A percentile compares a stretch with the other conserved stretches of the same genome.
These are phyloP conservation scores for Quercus parvula DNA, from an alignment of 306 rosid species.

Conservation along the genomic window DNA sequence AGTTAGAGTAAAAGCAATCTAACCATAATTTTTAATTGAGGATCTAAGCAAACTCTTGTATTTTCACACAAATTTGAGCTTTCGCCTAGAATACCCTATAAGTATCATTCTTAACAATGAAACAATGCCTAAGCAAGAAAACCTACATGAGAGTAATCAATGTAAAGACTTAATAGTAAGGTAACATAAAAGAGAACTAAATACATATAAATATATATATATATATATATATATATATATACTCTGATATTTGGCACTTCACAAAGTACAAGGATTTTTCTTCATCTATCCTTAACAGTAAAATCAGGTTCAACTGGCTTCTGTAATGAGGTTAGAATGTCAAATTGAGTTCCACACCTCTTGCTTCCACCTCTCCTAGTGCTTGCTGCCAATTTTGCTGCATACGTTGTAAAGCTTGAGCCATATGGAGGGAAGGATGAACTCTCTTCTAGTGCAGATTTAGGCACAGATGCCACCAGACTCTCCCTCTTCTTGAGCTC, in stretches of 20 bases:
- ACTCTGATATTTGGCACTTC: background rate
- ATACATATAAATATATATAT: background rate
- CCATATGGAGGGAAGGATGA: constrained; percentile 29
- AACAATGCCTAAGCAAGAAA: background rate
- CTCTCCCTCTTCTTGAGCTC: constrained; percentile 37
- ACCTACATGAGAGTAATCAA: background rate
- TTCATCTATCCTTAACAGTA: constrained; percentile 19
- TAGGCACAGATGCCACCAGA: background rate
- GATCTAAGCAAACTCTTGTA: too few species aligned
- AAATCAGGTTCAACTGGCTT: constrained; percentile 63
- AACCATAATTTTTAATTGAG: too few species aligned
- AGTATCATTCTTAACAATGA: background rate
- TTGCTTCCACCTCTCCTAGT: constrained; percentile 40
- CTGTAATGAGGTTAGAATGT: constrained; percentile 37
- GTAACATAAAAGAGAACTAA: background rate
- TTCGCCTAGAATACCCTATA: background rate
- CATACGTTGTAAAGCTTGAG: constrained; percentile 12
- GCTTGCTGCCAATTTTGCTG: constrained; percentile 26
- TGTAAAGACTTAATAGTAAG: background rate
- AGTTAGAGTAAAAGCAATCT: too few species aligned
- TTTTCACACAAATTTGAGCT: too few species aligned
- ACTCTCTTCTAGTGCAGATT: constrained; percentile 25
- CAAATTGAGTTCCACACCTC: constrained; percentile 34
- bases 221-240: too few species aligned
- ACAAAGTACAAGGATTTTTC: background rate